Percentiles rank a stretch among this genome's conserved stretches.
phyloP scores from a whole-genome alignment of 2,329 filamentous ascomycete species.

The Sclerotinia subarctica region DNA sequence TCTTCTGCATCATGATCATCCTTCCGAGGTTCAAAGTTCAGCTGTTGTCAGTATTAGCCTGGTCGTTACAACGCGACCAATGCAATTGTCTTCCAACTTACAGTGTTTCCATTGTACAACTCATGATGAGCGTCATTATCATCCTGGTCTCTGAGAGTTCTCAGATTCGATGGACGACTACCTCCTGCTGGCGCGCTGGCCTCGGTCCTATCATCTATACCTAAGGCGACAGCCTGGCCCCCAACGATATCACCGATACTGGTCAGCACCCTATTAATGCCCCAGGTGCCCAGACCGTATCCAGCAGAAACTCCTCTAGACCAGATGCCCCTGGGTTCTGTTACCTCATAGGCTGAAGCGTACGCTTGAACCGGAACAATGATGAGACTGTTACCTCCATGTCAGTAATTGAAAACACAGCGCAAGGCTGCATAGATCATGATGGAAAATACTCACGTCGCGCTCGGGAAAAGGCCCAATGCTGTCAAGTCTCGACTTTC shows the following conservation, averaged over 20 bases:
- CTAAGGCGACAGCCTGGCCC: slow-evolving; percentile 24
- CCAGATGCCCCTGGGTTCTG: slow-evolving; percentile 28
- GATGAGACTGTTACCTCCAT: slow-evolving; percentile 49
- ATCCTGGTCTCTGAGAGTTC: slow-evolving; percentile 53
- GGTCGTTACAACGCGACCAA: not conserved
- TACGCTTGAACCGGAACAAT: slow-evolving; percentile 67
- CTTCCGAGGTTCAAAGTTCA: slow-evolving; percentile 37
- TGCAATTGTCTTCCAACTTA: slow-evolving; percentile 41
- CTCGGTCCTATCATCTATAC: not conserved
- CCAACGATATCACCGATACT: slow-evolving; percentile 43
- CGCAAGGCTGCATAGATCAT: not conserved
- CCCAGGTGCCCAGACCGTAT: slow-evolving; percentile 42
- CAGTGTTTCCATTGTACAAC: slow-evolving; percentile 89
- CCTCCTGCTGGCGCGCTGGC: slow-evolving; percentile 27
- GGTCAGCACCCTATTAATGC: slow-evolving; percentile 43
- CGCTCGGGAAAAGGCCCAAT: slow-evolving; percentile 72
- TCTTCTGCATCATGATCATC: slow-evolving; percentile 33
- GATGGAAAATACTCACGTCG: slow-evolving; percentile 49
- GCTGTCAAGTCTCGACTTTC: slow-evolving; percentile 66
- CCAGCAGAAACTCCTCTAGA: slow-evolving; percentile 42
- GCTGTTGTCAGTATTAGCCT: slow-evolving; percentile 24
- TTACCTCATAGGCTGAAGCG: slow-evolving; percentile 54
- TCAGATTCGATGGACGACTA: slow-evolving; percentile 43
- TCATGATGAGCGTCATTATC: slow-evolving; percentile 60
- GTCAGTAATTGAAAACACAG: not conserved